Conservation (phyloP, 139 green algal species). For the Chlorella sp. region DNA sequence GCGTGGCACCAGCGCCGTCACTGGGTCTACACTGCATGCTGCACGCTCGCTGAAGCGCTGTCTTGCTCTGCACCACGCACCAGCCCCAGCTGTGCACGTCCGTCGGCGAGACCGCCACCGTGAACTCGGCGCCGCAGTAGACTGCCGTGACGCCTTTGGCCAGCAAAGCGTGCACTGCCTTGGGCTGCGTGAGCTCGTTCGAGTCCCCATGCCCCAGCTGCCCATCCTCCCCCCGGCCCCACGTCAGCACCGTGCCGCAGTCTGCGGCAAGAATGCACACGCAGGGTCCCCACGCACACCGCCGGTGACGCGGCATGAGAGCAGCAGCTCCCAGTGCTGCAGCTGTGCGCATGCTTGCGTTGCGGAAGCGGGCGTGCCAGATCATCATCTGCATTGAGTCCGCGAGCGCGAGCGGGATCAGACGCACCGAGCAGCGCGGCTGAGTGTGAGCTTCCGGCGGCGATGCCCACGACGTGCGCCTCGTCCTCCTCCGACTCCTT, state of each 20-base stretch:
- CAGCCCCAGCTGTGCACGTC: constrained; percentile 83
- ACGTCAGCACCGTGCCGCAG: constrained; percentile 42
- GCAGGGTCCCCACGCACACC: too few species aligned
- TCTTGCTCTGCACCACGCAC: constrained; percentile 24
- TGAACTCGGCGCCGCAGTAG: constrained; percentile 82
- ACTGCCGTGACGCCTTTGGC: constrained; percentile 34
- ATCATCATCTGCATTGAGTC: neutral
- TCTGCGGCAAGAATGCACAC: too few species aligned
- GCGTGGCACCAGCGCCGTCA: neutral
- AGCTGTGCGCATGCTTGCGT: neutral
- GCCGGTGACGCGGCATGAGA: too few species aligned
- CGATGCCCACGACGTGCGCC: neutral
- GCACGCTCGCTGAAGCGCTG: too few species aligned
- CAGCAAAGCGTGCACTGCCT: constrained; percentile 42
- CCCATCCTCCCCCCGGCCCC: constrained; percentile 83
- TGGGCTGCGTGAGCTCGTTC: constrained; percentile 43
- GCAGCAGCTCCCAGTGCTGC: neutral
- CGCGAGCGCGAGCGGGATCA: too few species aligned
- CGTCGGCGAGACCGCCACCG: constrained; percentile 45
- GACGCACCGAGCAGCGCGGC: neutral
- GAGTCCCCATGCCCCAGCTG: constrained; percentile 62
- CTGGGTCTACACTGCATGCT: neutral
- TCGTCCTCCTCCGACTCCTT: too few species aligned
- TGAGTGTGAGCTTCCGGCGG: neutral
- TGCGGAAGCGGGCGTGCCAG: neutral